These are phyloP conservation scores for Ceratocystis lukuohia DNA, from an alignment of 2,329 filamentous ascomycete species.

Conservation along the genomic window DNA sequence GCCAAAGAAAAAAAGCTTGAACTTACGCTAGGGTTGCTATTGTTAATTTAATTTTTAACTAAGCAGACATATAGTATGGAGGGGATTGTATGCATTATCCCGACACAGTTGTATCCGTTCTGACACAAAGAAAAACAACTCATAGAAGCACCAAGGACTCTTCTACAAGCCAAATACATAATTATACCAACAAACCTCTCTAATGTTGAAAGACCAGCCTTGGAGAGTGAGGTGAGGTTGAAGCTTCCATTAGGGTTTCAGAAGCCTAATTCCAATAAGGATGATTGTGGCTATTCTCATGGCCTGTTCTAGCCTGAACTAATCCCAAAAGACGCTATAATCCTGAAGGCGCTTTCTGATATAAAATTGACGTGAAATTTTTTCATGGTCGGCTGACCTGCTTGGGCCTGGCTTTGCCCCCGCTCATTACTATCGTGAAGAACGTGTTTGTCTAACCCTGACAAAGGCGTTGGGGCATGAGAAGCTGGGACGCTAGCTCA, in stretches of 20 bases:
- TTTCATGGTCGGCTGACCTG: constrained; percentile 11
- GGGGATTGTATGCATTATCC: neutral
- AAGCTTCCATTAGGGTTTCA: neutral
- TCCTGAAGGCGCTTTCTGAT: neutral
- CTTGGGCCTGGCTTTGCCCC: neutral
- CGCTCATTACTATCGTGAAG: neutral
- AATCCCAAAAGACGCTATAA: neutral
- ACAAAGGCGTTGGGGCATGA: neutral
- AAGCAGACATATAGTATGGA: neutral
- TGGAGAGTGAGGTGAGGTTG: neutral
- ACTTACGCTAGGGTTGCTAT: neutral
- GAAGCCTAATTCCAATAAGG: neutral
- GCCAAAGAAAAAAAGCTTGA: neutral
- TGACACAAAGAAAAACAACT: too few species aligned
- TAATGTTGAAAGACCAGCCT: neutral
- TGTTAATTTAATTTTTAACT: neutral
- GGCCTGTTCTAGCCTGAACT: neutral
- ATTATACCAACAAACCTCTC: neutral
- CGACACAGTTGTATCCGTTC: too few species aligned
- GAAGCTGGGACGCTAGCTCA: neutral
- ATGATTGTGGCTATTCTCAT: neutral
- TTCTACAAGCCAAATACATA: too few species aligned
- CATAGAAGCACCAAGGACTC: neutral
- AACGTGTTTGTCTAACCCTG: neutral
- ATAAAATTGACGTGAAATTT: constrained; percentile 1